phyloP scores from a whole-genome alignment of 106 monocot species.

The Narthecium ossifragum region DNA sequence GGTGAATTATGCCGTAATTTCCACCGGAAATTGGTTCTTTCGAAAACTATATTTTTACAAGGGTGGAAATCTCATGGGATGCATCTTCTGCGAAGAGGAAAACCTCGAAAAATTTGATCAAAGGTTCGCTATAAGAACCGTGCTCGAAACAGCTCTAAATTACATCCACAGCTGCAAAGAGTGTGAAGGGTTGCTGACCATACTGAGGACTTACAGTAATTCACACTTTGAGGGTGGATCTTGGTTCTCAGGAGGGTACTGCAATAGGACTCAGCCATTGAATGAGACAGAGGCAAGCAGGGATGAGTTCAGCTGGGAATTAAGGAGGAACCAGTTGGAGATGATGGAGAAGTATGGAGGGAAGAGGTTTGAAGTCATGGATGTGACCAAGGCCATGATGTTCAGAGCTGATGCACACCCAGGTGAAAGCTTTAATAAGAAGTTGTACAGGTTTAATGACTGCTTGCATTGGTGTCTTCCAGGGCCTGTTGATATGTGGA shows the following conservation, averaged over 20 bases:
- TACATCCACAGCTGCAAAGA: slow-evolving; percentile 11
- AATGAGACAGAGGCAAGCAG: slow-evolving; percentile 8
- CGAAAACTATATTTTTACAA: slow-evolving; percentile 43
- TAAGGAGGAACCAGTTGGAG: slow-evolving; percentile 34
- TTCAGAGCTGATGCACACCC: slow-evolving; percentile 66
- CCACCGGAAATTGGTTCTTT: slow-evolving; percentile 64
- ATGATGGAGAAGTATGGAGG: slow-evolving; percentile 9
- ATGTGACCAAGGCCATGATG: slow-evolving; percentile 65
- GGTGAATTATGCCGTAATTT: slow-evolving; percentile 40
- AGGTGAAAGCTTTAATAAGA: slow-evolving; percentile 46
- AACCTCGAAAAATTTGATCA: slow-evolving; percentile 19
- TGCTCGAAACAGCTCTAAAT: slow-evolving; percentile 25
- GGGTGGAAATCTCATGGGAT: slow-evolving; percentile 31
- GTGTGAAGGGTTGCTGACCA: slow-evolving; percentile 10
- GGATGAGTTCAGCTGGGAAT: slow-evolving; percentile 13
- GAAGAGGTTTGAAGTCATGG: slow-evolving; percentile 26
- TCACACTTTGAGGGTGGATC: slow-evolving; percentile 62
- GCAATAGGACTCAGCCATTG: slow-evolving; percentile 44
- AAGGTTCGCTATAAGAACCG: slow-evolving; percentile 21
- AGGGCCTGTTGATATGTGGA: slow-evolving; percentile 71
- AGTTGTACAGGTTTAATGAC: slow-evolving; percentile 38
- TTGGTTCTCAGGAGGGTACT: slow-evolving; percentile 58
- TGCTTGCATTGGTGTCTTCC: slow-evolving; percentile 84
- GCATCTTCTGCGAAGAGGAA: slow-evolving; percentile 39
- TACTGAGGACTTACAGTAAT: slow-evolving; percentile 54